These are phyloP conservation scores for Logfia minima DNA, from an alignment of 129 eudicot species.

Conservation along the genomic window DNA sequence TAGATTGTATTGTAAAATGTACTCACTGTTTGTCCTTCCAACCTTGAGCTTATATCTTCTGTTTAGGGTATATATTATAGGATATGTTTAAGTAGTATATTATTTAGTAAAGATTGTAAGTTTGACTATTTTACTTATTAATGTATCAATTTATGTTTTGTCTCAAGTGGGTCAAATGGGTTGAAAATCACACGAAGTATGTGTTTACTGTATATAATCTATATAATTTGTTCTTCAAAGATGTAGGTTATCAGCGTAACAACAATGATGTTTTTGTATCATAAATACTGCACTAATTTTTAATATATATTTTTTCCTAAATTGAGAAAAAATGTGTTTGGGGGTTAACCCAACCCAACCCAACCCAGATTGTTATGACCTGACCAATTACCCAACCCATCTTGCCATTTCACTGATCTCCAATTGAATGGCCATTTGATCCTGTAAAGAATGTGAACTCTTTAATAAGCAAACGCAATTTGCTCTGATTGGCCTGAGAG, in stretches of 20 bases:
- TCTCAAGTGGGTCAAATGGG: neutral
- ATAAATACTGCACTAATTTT: too few species aligned
- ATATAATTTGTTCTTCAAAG: neutral
- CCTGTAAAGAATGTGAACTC: too few species aligned
- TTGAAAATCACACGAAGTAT: neutral
- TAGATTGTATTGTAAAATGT: slow-evolving; percentile 4
- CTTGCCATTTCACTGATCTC: too few species aligned
- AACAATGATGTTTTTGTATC: neutral
- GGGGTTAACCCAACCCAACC: too few species aligned
- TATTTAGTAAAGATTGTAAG: neutral
- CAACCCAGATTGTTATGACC: too few species aligned
- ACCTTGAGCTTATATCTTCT: slow-evolving; percentile 1
- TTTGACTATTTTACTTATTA: neutral
- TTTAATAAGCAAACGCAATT: too few species aligned
- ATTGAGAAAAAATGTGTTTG: too few species aligned
- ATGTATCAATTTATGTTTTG: neutral
- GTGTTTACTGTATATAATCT: neutral
- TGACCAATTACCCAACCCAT: too few species aligned
- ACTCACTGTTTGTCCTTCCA: neutral
- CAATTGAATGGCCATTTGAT: too few species aligned
- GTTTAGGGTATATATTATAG: neutral
- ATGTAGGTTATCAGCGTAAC: too few species aligned
- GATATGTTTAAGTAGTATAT: neutral
- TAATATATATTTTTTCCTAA: too few species aligned
- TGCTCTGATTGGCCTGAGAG: too few species aligned